These are phyloP conservation scores for Leersia perrieri DNA, from an alignment of 176 grass and related monocot genomes.

Conservation along the genomic window DNA sequence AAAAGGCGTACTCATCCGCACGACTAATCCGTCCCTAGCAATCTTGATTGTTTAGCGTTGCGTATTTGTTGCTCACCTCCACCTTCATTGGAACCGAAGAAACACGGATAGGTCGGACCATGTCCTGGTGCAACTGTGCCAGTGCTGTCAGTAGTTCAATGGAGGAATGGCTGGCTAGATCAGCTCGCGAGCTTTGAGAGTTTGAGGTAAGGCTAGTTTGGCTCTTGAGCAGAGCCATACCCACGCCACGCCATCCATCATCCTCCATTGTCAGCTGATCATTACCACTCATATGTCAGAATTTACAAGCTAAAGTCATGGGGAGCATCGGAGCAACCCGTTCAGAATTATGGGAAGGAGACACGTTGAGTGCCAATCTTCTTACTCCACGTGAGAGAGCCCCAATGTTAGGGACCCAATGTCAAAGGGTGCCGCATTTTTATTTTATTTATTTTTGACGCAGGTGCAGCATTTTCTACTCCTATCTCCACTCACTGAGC, in stretches of 20 bases:
- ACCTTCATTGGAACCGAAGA: slow-evolving; percentile 26
- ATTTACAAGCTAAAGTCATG: background rate
- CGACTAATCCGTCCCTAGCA: slow-evolving; percentile 16
- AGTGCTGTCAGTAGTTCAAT: slow-evolving; percentile 2
- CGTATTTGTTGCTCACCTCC: slow-evolving; percentile 15
- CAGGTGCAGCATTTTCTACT: background rate
- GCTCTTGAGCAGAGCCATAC: background rate
- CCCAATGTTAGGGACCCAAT: slow-evolving; percentile 13
- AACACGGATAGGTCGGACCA: background rate
- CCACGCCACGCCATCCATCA: background rate
- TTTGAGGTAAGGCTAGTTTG: too few relatives aligned
- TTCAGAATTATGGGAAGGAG: background rate
- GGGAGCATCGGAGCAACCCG: background rate
- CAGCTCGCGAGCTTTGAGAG: too few relatives aligned
- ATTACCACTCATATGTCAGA: background rate
- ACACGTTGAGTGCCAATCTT: background rate
- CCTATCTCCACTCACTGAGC: background rate
- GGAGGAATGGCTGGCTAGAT: background rate
- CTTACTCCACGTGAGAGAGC: background rate
- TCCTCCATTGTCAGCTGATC: background rate
- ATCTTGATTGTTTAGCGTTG: background rate
- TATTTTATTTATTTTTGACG: too few relatives aligned
- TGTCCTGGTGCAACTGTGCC: background rate
- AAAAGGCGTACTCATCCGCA: background rate
- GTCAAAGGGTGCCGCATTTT: slow-evolving; percentile 18